These are phyloP conservation scores for Colletotrichum eleusines DNA, from an alignment of 2,329 filamentous ascomycete species.

Conservation along the genomic window DNA sequence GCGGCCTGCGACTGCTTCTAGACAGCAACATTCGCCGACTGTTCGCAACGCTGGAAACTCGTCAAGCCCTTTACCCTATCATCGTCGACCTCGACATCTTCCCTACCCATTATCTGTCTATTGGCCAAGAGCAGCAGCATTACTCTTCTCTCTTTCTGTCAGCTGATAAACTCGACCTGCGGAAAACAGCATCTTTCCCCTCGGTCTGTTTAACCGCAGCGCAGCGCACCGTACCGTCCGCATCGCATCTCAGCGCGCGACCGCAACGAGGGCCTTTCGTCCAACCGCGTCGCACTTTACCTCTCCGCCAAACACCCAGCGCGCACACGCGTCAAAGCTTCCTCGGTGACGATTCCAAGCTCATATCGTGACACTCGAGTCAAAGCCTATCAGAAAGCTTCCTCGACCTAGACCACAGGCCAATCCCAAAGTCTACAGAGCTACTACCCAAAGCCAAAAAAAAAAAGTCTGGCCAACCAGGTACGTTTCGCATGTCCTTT, in stretches of 20 bases:
- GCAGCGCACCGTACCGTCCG: slow-evolving; percentile 7
- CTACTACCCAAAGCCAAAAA: slow-evolving; percentile 27
- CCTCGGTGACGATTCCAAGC: slow-evolving; percentile 37
- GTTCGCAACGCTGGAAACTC: slow-evolving; percentile 49
- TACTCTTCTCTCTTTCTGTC: slow-evolving; percentile 52
- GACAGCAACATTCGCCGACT: slow-evolving; percentile 41
- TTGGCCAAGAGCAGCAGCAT: slow-evolving; percentile 56
- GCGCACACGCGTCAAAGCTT: slow-evolving; percentile 38
- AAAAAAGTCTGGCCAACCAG: slow-evolving; percentile 35
- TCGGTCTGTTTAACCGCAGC: slow-evolving; percentile 24
- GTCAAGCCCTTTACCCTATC: slow-evolving; percentile 59
- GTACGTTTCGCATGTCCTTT: slow-evolving; percentile 38
- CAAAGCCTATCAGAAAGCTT: slow-evolving; percentile 42
- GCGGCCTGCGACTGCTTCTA: slow-evolving; percentile 41
- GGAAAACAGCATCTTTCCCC: slow-evolving; percentile 50
- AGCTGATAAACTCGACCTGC: slow-evolving; percentile 65
- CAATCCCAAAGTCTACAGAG: slow-evolving; percentile 14
- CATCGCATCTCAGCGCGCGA: slow-evolving; percentile 35
- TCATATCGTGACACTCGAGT: slow-evolving; percentile 40
- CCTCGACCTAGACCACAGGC: slow-evolving; percentile 36
- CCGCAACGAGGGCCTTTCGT: slow-evolving; percentile 45
- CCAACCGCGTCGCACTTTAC: slow-evolving; percentile 41
- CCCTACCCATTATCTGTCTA: slow-evolving; percentile 54
- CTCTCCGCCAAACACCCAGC: slow-evolving; percentile 20
- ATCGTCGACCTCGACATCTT: slow-evolving; percentile 53